Evolutionary conservation across 768 basidiomycete genomes (phyloP).

Genomic region (Dictyophora rubrovolvata): DNA sequence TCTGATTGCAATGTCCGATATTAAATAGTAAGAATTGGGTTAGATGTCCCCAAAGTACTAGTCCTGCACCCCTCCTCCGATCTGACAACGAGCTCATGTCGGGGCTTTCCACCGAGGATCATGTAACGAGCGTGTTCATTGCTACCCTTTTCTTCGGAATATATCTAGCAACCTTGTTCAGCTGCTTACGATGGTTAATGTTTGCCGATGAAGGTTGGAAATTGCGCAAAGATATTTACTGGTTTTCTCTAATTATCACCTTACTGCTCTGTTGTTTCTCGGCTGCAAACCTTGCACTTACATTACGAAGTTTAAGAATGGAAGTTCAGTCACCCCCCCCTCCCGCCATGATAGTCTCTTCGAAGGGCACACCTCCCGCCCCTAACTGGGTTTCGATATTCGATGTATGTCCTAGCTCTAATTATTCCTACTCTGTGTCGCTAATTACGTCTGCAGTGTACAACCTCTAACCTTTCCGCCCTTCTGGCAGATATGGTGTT

Average conservation of each 20-base stretch:
- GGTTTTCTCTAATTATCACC: background rate
- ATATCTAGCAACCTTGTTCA: background rate
- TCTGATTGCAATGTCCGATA: too few relatives aligned
- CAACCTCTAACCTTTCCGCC: background rate
- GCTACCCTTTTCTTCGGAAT: slow-evolving; percentile 12
- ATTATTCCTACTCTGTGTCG: background rate
- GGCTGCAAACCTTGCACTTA: background rate
- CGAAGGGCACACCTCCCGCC: background rate
- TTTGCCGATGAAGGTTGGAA: background rate
- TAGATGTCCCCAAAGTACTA: too few relatives aligned
- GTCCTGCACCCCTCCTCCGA: background rate
- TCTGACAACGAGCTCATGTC: background rate
- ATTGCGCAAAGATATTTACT: background rate
- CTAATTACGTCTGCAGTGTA: background rate
- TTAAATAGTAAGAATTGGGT: too few relatives aligned
- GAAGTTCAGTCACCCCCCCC: background rate
- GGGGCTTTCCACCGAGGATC: background rate
- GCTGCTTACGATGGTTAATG: background rate
- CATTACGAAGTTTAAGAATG: background rate
- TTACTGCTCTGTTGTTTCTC: background rate
- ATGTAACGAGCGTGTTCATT: background rate
- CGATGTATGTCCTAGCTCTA: background rate
- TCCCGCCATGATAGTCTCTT: background rate
- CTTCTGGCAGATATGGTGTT: background rate
- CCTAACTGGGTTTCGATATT: background rate